Conservation (phyloP, 2,329 filamentous ascomycete genomes). For the Myriosclerotinia duriaeana region DNA sequence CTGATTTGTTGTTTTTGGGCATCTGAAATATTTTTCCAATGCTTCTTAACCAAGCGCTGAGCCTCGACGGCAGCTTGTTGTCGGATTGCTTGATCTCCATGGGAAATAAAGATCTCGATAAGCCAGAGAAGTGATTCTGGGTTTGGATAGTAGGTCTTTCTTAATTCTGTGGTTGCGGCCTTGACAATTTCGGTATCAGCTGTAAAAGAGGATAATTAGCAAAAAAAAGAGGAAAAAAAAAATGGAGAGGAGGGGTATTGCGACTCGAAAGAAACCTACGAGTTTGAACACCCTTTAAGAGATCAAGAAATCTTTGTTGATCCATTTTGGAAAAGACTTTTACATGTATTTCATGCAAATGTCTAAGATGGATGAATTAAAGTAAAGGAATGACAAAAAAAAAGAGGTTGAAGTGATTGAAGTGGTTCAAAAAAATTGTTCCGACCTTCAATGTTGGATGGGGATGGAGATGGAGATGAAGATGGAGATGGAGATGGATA, state of each 20-base stretch:
- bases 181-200: slow-evolving; percentile 89
- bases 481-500: not conserved
- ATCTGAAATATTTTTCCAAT: slow-evolving; percentile 74
- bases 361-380: not conserved
- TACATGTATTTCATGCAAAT: slow-evolving; percentile 19
- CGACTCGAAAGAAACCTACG: slow-evolving; percentile 58
- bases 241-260: slow-evolving; percentile 19
- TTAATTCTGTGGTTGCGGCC: slow-evolving; percentile 82
- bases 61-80: slow-evolving; percentile 93
- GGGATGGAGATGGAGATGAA: not conserved
- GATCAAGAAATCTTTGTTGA: slow-evolving; percentile 78
- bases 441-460: not conserved
- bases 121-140: slow-evolving; percentile 82
- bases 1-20: slow-evolving; percentile 79
- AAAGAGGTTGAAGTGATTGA: not conserved
- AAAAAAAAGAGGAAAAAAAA: slow-evolving; percentile 29
- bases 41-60: slow-evolving; percentile 76
- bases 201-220: slow-evolving; percentile 44
- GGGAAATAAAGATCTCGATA: slow-evolving; percentile 82
- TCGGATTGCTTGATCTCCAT: slow-evolving; percentile 61
- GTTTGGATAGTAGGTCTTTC: slow-evolving; percentile 89
- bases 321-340: slow-evolving; percentile 56
- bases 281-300: slow-evolving; percentile 83
- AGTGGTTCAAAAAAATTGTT: not conserved
- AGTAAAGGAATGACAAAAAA: slow-evolving; percentile 1